These are phyloP conservation scores for Monilinia polystroma DNA, from an alignment of 2,329 filamentous ascomycete species.

Conservation along the genomic window DNA sequence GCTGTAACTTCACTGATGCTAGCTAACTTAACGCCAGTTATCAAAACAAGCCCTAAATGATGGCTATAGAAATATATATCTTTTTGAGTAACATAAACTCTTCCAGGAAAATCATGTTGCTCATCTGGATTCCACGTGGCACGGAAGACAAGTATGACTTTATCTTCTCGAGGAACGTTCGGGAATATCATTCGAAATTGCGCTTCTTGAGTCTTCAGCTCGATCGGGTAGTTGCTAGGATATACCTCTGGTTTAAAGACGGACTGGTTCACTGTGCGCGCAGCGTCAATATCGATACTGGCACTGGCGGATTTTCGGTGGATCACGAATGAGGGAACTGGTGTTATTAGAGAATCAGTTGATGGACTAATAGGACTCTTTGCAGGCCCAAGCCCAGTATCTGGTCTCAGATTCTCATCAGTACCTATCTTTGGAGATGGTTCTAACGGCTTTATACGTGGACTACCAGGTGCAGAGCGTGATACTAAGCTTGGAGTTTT, in stretches of 20 bases:
- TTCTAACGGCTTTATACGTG: conserved; percentile 33
- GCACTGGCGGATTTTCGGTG: conserved; percentile 39
- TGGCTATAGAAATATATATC: conserved; percentile 97
- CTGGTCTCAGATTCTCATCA: conserved; percentile 37
- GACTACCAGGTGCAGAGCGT: conserved; percentile 33
- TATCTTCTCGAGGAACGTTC: conserved; percentile 71
- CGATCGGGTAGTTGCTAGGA: conserved; percentile 74
- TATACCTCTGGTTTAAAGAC: conserved; percentile 49
- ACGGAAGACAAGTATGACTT: conserved; percentile 86
- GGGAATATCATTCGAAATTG: conserved; percentile 94
- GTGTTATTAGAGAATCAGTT: conserved; percentile 30
- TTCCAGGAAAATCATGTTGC: conserved; percentile 74
- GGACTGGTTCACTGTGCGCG: conserved; percentile 28
- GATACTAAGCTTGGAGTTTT: conserved; percentile 32
- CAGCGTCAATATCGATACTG: conserved; percentile 43
- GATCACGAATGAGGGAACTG: conserved; percentile 1
- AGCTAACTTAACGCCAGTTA: conserved; percentile 72
- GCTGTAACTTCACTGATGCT: conserved; percentile 84
- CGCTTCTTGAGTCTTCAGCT: conserved; percentile 81
- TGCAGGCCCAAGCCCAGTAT: conserved; percentile 27
- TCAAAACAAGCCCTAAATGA: conserved; percentile 84
- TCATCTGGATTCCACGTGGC: conserved; percentile 80
- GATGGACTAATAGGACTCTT: conserved; percentile 31
- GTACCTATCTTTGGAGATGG: conserved; percentile 33
- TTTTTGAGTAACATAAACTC: conserved; percentile 82